Conservation (phyloP, 1,139 yeast genomes). For the Hemisphaericaspora xylanilytica region DNA sequence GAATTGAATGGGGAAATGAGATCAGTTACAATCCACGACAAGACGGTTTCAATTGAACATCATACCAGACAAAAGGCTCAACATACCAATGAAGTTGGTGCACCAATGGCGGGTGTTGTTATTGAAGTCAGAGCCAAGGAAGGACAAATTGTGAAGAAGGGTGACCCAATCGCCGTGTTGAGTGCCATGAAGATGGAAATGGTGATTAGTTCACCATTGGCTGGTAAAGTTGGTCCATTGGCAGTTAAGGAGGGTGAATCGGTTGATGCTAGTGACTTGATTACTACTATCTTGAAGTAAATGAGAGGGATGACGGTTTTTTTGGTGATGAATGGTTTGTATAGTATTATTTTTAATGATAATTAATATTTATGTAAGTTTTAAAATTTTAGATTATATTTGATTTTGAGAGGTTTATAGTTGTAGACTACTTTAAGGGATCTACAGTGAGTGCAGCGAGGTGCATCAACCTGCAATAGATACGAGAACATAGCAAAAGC, state of each 20-base stretch:
- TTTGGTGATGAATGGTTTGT: not conserved
- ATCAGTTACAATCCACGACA: constrained; percentile 89
- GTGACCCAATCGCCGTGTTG: constrained; percentile 91
- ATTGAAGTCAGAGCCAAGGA: constrained; percentile 89
- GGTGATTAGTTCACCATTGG: constrained; percentile 91
- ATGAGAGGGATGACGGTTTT: constrained; percentile 1
- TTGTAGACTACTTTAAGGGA: too few species aligned
- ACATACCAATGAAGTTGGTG: constrained; percentile 91
- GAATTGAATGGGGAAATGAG: constrained; percentile 98
- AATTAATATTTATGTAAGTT: not conserved
- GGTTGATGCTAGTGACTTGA: constrained; percentile 88
- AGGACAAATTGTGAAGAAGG: constrained; percentile 90
- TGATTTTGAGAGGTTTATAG: too few species aligned
- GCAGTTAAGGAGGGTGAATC: constrained; percentile 87
- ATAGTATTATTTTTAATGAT: not conserved
- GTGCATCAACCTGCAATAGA: too few species aligned
- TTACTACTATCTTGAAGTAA: constrained; percentile 40
- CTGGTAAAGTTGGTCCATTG: constrained; percentile 79
- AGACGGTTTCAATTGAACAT: constrained; percentile 78
- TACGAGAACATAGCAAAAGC: too few species aligned
- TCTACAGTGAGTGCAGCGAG: too few species aligned
- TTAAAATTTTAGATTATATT: too few species aligned
- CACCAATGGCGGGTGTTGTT: constrained; percentile 99
- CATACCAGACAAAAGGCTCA: constrained; percentile 90
- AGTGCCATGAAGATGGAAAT: constrained; percentile 99